Percentiles rank a stretch among this genome's conserved stretches.
Conservation (phyloP, 1,284 basidiomycete genomes). For the Nidula niveotomentosa region DNA sequence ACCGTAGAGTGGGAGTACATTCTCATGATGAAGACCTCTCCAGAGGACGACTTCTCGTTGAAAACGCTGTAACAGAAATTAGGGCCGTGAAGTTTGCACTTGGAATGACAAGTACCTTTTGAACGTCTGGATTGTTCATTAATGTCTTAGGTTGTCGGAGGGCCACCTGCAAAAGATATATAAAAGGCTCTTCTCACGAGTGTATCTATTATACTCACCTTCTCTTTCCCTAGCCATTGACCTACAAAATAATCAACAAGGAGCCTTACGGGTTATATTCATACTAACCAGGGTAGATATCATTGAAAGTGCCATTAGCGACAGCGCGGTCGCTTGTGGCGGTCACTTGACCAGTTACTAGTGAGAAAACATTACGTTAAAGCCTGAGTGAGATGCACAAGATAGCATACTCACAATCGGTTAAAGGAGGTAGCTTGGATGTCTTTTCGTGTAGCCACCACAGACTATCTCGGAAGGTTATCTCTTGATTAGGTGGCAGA, state of each 20-base stretch:
- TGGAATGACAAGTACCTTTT: conserved; percentile 19
- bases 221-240: conserved; percentile 37
- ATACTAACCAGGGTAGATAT: conserved; percentile 34
- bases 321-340: conserved; percentile 25
- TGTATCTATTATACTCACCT: conserved; percentile 12
- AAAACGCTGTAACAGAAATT: conserved; percentile 26
- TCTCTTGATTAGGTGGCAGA: conserved; percentile 25
- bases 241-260: conserved; percentile 15
- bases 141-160: conserved; percentile 29
- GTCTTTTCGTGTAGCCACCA: conserved; percentile 34
- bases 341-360: conserved; percentile 43
- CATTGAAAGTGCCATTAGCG: conserved; percentile 34
- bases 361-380: neutral
- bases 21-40: conserved; percentile 37
- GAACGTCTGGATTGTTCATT: conserved; percentile 26
- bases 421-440: conserved; percentile 34
- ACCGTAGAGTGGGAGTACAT: conserved; percentile 39
- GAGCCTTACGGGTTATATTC: neutral
- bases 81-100: neutral
- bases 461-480: conserved; percentile 33
- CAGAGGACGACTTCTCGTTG: conserved; percentile 41
- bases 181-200: neutral
- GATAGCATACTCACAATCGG: conserved; percentile 30
- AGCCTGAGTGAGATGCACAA: neutral
- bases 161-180: conserved; percentile 22